phyloP scores from a whole-genome alignment of 495 filamentous ascomycete species.

The Tetracladium setigerum region DNA sequence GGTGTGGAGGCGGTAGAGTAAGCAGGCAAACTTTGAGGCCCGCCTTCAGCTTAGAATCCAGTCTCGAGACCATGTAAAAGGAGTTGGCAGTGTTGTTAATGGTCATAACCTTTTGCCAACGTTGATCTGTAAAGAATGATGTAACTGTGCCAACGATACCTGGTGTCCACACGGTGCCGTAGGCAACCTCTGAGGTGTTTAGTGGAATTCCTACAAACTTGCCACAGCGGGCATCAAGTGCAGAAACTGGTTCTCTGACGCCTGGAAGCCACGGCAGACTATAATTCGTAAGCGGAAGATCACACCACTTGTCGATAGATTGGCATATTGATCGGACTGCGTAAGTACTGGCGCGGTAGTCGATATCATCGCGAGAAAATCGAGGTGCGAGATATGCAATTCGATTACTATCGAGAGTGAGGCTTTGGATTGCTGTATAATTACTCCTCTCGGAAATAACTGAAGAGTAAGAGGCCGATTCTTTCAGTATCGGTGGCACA shows the following conservation, averaged over 20 bases:
- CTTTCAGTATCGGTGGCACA: not conserved
- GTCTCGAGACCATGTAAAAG: not conserved
- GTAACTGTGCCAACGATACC: not conserved
- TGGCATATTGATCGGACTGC: not conserved
- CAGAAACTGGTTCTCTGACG: no score
- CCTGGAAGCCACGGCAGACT: no score
- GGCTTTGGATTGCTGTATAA: not conserved
- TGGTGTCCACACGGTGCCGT: not conserved
- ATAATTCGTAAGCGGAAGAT: not conserved
- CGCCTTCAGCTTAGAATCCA: not conserved
- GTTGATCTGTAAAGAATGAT: not conserved
- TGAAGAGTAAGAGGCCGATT: not conserved
- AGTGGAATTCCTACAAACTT: not conserved
- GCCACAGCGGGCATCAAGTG: not conserved
- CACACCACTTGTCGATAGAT: not conserved
- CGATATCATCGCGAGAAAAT: not conserved
- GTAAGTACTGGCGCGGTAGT: not conserved
- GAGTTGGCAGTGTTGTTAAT: not conserved
- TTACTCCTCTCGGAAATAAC: not conserved
- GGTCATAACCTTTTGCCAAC: conserved; percentile 1
- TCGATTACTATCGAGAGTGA: not conserved
- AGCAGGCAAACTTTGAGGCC: not conserved
- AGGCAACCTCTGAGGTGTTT: not conserved
- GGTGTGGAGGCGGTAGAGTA: no score
- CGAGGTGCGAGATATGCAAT: not conserved